Percentiles rank a stretch among this genome's conserved stretches.
Evolutionary conservation across 2,329 filamentous ascomycete species (phyloP).

Genomic region (Xylaria sp.): DNA sequence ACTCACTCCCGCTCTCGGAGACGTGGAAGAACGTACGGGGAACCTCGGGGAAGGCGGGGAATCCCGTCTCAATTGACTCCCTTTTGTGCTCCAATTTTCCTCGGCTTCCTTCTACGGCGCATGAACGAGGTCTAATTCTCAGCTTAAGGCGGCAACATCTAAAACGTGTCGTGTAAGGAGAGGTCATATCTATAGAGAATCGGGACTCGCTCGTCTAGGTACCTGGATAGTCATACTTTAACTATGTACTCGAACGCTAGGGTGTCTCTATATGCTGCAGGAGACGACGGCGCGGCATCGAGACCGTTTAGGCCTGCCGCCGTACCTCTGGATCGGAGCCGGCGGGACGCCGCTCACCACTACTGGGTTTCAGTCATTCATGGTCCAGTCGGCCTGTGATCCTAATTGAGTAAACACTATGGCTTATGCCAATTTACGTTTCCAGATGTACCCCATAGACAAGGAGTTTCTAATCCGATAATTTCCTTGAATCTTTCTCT

Average conservation of each 20-base stretch:
- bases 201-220: neutral
- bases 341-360: neutral
- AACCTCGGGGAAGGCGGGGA: constrained; percentile 13
- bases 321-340: constrained; percentile 6
- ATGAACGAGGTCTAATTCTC: neutral
- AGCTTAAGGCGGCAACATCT: neutral
- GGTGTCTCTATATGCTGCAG: constrained; percentile 6
- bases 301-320: neutral
- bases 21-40: constrained; percentile 18
- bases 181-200: neutral
- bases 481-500: neutral
- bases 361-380: neutral
- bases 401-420: neutral
- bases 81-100: constrained; percentile 8
- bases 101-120: neutral
- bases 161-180: constrained; percentile 4
- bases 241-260: neutral
- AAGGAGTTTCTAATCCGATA: neutral
- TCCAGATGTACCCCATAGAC: neutral
- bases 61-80: neutral
- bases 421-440: neutral
- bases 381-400: constrained; percentile 2
- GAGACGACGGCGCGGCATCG: neutral
- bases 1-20: constrained; percentile 23
- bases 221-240: neutral